A percentile compares a stretch with the other conserved stretches of the same genome.
phyloP scores from a whole-genome alignment of 106 monocot genomes.

The Acanthochlamys bracteata region DNA sequence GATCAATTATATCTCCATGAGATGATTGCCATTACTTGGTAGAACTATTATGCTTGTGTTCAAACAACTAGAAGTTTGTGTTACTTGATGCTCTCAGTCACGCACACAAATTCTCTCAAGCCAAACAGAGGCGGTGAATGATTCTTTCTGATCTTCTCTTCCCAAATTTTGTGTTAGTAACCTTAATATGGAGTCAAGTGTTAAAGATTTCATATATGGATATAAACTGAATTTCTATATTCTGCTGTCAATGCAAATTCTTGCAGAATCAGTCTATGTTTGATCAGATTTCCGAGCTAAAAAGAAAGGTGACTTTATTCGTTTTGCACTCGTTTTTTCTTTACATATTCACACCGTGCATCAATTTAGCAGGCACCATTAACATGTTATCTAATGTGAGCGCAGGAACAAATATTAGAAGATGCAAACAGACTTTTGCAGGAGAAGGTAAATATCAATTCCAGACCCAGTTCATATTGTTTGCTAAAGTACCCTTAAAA shows the following conservation, averaged over 20 bases:
- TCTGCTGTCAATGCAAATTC: not conserved
- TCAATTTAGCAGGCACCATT: not conserved
- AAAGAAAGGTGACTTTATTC: conserved; percentile 21
- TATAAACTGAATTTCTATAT: not conserved
- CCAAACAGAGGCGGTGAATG: no score
- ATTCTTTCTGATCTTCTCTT: no score
- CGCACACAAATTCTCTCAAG: no score
- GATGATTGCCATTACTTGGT: no score
- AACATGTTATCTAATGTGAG: not conserved
- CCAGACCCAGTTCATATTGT: not conserved
- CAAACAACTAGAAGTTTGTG: no score
- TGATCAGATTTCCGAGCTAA: conserved; percentile 23
- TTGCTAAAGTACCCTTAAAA: not conserved
- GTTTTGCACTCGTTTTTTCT: not conserved
- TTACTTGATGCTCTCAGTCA: no score
- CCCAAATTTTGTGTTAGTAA: no score
- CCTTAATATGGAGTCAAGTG: no score
- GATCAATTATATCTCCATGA: no score
- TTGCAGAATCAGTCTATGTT: conserved; percentile 22
- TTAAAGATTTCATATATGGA: no score
- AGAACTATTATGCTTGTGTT: no score
- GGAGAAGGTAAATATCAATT: conserved; percentile 13
- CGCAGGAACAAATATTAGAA: conserved; percentile 25
- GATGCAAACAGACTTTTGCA: conserved; percentile 20
- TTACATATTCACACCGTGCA: not conserved